Conservation (phyloP, 2,329 filamentous ascomycete genomes). For the Calonectria henricotiae region DNA sequence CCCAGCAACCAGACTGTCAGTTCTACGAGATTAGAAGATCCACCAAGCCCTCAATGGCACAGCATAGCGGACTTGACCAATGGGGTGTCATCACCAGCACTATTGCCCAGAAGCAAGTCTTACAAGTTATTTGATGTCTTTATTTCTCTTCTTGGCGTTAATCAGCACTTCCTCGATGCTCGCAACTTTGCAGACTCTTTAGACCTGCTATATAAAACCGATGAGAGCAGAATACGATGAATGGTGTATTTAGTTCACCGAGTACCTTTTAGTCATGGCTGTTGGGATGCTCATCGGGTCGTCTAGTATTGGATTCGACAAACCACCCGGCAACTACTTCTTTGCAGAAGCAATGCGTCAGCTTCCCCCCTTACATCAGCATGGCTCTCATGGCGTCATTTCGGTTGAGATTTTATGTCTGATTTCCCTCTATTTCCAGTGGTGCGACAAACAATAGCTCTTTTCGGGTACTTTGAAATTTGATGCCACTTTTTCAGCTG, state of each 20-base stretch:
- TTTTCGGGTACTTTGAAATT: conserved; percentile 53
- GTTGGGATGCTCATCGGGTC: conserved; percentile 52
- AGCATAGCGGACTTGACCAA: conserved; percentile 48
- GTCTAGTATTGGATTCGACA: conserved; percentile 40
- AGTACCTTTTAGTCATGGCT: conserved; percentile 54
- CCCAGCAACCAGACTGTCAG: conserved; percentile 54
- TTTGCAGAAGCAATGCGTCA: conserved; percentile 52
- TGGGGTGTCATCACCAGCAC: conserved; percentile 31
- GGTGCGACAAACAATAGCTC: conserved; percentile 52
- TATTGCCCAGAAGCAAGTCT: conserved; percentile 45
- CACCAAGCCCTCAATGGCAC: conserved; percentile 33
- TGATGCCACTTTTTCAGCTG: conserved; percentile 53
- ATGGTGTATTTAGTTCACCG: conserved; percentile 51
- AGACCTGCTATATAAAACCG: conserved; percentile 49
- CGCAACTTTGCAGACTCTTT: conserved; percentile 50
- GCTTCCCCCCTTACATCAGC: conserved; percentile 49
- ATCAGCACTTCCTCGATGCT: conserved; percentile 54
- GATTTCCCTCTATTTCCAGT: conserved; percentile 51
- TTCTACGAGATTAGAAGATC: conserved; percentile 51
- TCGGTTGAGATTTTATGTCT: conserved; percentile 52
- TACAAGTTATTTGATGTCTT: conserved; percentile 48
- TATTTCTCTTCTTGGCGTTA: conserved; percentile 49
- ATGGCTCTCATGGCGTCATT: conserved; percentile 50
- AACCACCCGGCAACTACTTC: conserved; percentile 47
- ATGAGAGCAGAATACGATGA: conserved; percentile 32